Evolutionary conservation across 345 rosid genomes (phyloP), one percentile per base, ranked within the genome.

Genomic region (Cardamine chenopodiifolia): DNA sequence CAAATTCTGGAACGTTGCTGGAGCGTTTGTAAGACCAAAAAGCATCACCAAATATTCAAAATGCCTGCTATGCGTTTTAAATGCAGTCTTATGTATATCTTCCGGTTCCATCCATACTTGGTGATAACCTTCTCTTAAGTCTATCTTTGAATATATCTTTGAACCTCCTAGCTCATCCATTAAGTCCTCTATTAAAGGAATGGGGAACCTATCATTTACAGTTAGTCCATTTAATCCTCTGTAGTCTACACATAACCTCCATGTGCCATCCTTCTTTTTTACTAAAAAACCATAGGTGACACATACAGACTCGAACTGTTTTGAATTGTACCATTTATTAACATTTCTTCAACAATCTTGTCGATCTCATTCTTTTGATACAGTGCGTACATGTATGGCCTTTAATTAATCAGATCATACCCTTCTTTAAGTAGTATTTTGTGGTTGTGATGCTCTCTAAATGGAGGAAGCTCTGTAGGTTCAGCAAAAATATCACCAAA

Each of bases 361-460:
- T 44, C 19, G 1, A 44, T 44, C 0, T 44, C 49, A 44, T 44
- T n/a, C 1, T n/a, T 44, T 0, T 44, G 49, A 1, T 44, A n/a
- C 2, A 44, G 0, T 1, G 8, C 49, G n/a, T 44, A n/a, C 3
- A 1, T 15, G 3, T 44, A 44, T 0, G 17, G 49, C 0, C 19
- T 0, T n/a, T 42, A 17, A 1, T 42, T 42, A 4, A 42, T 5
- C 0, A 0, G 47, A 14, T 42, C 17, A 2, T 0, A 1, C 0
- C 17, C 47, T 14, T 42, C 47, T 10, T 10, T 35, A 3, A 35
- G 1, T 35, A 13, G 40, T 2, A 35, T 35, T 32, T 8, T 32
- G 8, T 7, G 40, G 2, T 9, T 35, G 29, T 28, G 29, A 4
- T 28, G 29, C 3, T 28, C 29, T 28, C 29, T 28, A 28, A 28